These are phyloP conservation scores for Penicillium dipodomyicola DNA, from an alignment of 495 filamentous ascomycete genomes.

Conservation along the genomic window DNA sequence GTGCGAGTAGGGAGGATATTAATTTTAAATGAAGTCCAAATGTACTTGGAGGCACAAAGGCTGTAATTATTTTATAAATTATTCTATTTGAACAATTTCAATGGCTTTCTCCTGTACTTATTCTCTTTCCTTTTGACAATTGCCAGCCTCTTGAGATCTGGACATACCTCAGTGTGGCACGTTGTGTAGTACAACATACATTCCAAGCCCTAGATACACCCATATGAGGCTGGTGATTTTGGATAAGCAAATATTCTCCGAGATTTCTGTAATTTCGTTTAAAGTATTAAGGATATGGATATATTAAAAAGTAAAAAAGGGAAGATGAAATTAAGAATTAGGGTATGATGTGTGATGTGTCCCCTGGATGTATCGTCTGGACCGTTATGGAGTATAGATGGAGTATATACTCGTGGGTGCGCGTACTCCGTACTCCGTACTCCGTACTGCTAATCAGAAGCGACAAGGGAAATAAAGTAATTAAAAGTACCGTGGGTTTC, in stretches of 20 bases:
- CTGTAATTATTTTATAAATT: not conserved
- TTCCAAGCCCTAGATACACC: constrained; percentile 20
- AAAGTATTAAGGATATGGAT: not conserved
- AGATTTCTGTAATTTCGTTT: not conserved
- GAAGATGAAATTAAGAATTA: not conserved
- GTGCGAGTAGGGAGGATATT: constrained; percentile 19
- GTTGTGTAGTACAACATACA: constrained; percentile 20
- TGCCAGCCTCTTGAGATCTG: constrained; percentile 27
- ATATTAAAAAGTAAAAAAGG: not conserved
- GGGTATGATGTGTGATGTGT: not conserved
- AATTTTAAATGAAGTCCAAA: constrained; percentile 6
- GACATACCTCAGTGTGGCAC: constrained; percentile 26
- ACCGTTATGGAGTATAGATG: constrained; percentile 1
- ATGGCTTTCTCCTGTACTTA: constrained; percentile 15
- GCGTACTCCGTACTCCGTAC: too few species aligned
- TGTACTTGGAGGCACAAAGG: not conserved
- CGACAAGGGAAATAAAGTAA: not conserved
- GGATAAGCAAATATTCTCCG: constrained; percentile 21
- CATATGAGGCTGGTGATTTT: constrained; percentile 20
- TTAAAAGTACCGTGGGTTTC: not conserved
- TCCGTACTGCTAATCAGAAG: not conserved
- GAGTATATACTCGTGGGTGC: too few species aligned
- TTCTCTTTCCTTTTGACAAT: constrained; percentile 10
- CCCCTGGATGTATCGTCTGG: constrained; percentile 7
- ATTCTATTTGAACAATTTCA: not conserved